These are phyloP conservation scores for Globisporangium cystogenes DNA, from an alignment of 352 stramenopile species.

Conservation along the genomic window DNA sequence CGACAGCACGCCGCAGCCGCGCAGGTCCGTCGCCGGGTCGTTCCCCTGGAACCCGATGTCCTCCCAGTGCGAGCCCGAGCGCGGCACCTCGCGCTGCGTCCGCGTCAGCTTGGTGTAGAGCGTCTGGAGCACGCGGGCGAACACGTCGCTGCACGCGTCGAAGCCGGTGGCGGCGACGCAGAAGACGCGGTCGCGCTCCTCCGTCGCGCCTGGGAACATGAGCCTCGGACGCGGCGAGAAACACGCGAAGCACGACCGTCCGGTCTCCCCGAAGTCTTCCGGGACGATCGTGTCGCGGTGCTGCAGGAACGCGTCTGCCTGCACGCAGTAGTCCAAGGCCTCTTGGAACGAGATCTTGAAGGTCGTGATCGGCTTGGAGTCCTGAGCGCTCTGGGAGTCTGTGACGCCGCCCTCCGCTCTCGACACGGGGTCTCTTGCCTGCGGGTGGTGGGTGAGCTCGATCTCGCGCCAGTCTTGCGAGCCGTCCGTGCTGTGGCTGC, in stretches of 20 bases:
- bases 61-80: slow-evolving; percentile 80
- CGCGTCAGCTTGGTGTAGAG: slow-evolving; percentile 49
- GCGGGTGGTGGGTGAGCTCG: neutral
- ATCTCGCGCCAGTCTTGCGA: neutral
- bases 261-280: slow-evolving; percentile 32
- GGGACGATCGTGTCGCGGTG: slow-evolving; percentile 49
- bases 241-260: slow-evolving; percentile 51
- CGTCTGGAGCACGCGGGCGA: slow-evolving; percentile 56
- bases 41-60: slow-evolving; percentile 85
- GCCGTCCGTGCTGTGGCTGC: neutral
- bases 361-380: neutral
- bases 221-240: slow-evolving; percentile 44
- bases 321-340: slow-evolving; percentile 32
- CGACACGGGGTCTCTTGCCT: slow-evolving; percentile 10
- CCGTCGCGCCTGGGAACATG: slow-evolving; percentile 38
- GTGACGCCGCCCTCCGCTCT: slow-evolving; percentile 8
- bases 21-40: slow-evolving; percentile 85
- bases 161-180: slow-evolving; percentile 57
- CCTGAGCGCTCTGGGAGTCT: slow-evolving; percentile 30
- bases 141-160: slow-evolving; percentile 35
- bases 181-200: slow-evolving; percentile 72
- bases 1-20: slow-evolving; percentile 78
- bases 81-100: slow-evolving; percentile 25
- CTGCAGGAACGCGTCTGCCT: slow-evolving; percentile 28
- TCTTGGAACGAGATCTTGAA: slow-evolving; percentile 41